A percentile compares a stretch with the other conserved stretches of the same genome.
Conservation (phyloP, 352 stramenopile species). For the Phytophthora cactorum region DNA sequence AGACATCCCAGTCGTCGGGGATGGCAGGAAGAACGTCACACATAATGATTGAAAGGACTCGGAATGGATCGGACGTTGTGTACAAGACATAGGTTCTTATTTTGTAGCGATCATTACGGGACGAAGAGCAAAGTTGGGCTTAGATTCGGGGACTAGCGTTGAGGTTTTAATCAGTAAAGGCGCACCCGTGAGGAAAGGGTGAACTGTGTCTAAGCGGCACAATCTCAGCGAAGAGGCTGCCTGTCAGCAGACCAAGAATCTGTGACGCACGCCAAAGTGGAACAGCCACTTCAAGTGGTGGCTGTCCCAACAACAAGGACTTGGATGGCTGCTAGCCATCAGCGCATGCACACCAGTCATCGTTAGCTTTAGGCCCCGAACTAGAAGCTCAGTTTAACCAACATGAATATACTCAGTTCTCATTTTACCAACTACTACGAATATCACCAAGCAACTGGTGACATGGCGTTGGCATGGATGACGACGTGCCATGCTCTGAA, state of each 20-base stretch:
- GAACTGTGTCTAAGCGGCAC: too few relatives aligned
- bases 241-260: not conserved
- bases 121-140: not conserved
- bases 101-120: conserved; percentile 10
- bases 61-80: conserved; percentile 1
- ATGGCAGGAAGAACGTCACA: conserved; percentile 1
- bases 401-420: not conserved
- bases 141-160: too few relatives aligned
- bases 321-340: not conserved
- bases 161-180: too few relatives aligned
- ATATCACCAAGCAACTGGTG: not conserved
- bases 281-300: not conserved
- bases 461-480: not conserved
- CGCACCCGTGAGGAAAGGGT: too few relatives aligned
- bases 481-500: too few relatives aligned
- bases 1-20: conserved; percentile 21
- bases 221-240: too few relatives aligned
- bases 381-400: not conserved
- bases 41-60: not conserved
- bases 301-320: too few relatives aligned
- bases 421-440: not conserved
- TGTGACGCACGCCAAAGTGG: not conserved
- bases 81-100: not conserved
- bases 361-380: not conserved
- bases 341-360: not conserved